These are phyloP conservation scores for Kurtzmaniella quercitrusa DNA, from an alignment of 1,139 yeast species.

Conservation along the genomic window DNA sequence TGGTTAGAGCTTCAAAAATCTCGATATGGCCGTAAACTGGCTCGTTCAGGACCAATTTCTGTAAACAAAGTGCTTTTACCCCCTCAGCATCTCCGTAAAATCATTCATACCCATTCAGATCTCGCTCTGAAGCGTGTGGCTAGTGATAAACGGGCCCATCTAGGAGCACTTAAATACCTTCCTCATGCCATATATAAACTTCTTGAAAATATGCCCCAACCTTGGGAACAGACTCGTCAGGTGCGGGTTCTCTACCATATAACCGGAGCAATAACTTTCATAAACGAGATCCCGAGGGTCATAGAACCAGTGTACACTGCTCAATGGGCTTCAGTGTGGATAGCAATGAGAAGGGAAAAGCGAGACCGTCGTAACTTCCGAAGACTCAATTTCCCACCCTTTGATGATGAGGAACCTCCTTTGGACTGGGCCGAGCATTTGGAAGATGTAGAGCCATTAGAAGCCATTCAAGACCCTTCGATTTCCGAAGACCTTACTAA, in stretches of 20 bases:
- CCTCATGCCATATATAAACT: conserved; percentile 92
- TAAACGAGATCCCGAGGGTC: conserved; percentile 87
- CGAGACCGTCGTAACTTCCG: conserved; percentile 86
- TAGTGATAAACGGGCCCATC: conserved; percentile 82
- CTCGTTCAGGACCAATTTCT: neutral
- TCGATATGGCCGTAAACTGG: conserved; percentile 26
- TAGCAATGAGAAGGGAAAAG: conserved; percentile 89
- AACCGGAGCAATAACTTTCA: conserved; percentile 94
- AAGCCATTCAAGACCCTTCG: conserved; percentile 61
- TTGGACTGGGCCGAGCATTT: conserved; percentile 76
- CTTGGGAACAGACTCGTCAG: conserved; percentile 89
- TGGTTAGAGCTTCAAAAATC: conserved; percentile 69
- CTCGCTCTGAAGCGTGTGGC: conserved; percentile 75
- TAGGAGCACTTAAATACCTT: conserved; percentile 90
- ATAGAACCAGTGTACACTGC: conserved; percentile 89
- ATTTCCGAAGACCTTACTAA: conserved; percentile 57
- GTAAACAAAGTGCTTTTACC: conserved; percentile 74
- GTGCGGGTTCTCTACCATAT: conserved; percentile 86
- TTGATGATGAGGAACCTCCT: conserved; percentile 97
- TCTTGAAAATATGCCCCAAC: conserved; percentile 96
- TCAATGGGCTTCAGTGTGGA: conserved; percentile 95
- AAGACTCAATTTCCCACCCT: conserved; percentile 90
- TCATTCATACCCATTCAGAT: conserved; percentile 82
- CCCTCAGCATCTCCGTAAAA: conserved; percentile 86
- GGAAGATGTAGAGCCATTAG: conserved; percentile 67